A percentile compares a stretch with the other conserved stretches of the same genome.
phyloP scores from a whole-genome alignment of 2,329 filamentous ascomycete genomes.

The Cylindrodendrum hubeiense region DNA sequence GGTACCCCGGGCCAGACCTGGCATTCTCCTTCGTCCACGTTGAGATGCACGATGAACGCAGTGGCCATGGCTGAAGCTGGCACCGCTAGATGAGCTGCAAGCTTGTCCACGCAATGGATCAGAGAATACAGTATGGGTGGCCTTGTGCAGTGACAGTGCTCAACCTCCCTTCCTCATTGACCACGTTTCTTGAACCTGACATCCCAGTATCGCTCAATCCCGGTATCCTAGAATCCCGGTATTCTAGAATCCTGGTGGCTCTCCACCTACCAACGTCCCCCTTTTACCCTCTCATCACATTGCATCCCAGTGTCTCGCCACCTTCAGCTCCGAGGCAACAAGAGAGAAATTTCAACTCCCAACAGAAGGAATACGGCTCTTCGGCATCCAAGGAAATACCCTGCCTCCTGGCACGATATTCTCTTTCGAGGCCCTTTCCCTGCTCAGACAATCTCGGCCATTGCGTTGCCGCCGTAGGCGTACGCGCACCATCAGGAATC shows the following conservation, averaged over 20 bases:
- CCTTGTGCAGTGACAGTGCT: conserved; percentile 6
- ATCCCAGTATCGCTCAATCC: conserved; percentile 10
- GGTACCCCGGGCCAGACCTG: not conserved
- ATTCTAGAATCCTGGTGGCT: conserved; percentile 15
- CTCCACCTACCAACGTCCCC: conserved; percentile 25
- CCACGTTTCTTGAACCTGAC: not conserved
- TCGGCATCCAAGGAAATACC: conserved; percentile 5
- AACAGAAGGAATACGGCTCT: conserved; percentile 5
- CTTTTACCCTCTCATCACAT: conserved; percentile 31
- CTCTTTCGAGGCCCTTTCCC: not conserved
- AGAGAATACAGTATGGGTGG: conserved; percentile 1
- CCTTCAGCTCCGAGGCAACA: conserved; percentile 1
- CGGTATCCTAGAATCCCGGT: conserved; percentile 15
- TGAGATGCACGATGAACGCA: conserved; percentile 14
- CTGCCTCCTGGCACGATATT: not conserved
- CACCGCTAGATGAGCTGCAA: not conserved
- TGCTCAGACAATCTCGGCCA: conserved; percentile 9
- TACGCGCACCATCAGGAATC: not conserved
- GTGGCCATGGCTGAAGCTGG: not conserved
- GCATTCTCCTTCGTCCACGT: conserved; percentile 8
- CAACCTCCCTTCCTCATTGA: not conserved
- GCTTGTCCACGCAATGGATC: not conserved
- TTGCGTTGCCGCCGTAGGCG: conserved; percentile 3
- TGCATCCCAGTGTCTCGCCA: conserved; percentile 23
- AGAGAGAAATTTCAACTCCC: conserved; percentile 1